Conservation (phyloP, 768 basidiomycete species). For the Kwoniella heveanensis region DNA sequence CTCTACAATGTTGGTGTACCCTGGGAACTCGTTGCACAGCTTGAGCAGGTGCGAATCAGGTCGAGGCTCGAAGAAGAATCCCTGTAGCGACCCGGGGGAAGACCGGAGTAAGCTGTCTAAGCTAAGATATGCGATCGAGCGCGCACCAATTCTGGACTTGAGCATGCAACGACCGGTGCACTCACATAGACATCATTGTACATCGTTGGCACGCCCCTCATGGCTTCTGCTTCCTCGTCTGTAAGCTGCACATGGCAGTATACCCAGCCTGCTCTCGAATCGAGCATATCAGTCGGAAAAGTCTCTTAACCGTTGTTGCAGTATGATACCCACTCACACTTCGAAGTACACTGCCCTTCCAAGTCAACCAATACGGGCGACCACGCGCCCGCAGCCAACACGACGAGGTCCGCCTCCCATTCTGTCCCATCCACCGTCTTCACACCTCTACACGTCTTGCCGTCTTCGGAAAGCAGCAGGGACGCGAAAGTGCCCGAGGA, state of each 20-base stretch:
- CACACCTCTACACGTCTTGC: conserved; percentile 40
- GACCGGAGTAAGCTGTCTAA: background rate
- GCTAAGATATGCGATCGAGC: too few species aligned
- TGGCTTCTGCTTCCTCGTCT: conserved; percentile 40
- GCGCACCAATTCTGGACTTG: too few species aligned
- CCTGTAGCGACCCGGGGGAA: conserved; percentile 16
- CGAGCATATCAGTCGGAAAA: too few species aligned
- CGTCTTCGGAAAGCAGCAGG: conserved; percentile 35
- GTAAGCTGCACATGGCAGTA: conserved; percentile 52
- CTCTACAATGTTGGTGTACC: conserved; percentile 39
- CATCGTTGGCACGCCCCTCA: conserved; percentile 43
- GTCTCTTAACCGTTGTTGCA: too few species aligned
- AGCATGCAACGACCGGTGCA: background rate
- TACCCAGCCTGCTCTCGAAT: conserved; percentile 39
- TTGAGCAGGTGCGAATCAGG: conserved; percentile 34
- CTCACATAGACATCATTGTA: conserved; percentile 51
- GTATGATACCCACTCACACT: too few species aligned
- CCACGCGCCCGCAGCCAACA: conserved; percentile 55
- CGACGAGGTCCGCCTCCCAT: conserved; percentile 45
- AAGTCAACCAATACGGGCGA: conserved; percentile 49
- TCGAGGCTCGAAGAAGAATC: conserved; percentile 53
- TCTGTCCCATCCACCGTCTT: conserved; percentile 43
- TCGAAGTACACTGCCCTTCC: conserved; percentile 51
- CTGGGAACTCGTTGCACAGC: conserved; percentile 53
- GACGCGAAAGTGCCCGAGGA: conserved; percentile 43